A percentile compares a stretch with the other conserved stretches of the same genome.
phyloP scores from a whole-genome alignment of 2,329 filamentous ascomycete species.

The Ampelomyces quisqualis region DNA sequence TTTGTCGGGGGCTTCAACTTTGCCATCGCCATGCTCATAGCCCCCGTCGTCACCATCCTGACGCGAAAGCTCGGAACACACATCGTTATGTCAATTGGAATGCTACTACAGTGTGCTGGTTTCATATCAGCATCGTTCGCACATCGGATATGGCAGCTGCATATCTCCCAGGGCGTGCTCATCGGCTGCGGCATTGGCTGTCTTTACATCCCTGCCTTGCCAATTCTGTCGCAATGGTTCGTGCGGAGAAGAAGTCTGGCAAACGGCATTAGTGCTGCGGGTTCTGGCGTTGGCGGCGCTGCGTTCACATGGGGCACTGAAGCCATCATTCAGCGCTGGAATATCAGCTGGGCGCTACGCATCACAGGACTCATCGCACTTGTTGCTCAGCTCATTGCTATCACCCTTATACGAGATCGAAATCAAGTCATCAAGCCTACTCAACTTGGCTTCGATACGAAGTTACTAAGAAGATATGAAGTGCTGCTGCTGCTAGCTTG shows the following conservation, averaged over 20 bases:
- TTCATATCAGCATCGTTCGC: slow-evolving; percentile 45
- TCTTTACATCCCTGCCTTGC: slow-evolving; percentile 44
- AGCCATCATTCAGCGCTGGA: slow-evolving; percentile 42
- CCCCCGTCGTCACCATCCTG: slow-evolving; percentile 37
- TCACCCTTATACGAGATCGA: slow-evolving; percentile 35
- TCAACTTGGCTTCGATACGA: slow-evolving; percentile 39
- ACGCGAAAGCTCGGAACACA: slow-evolving; percentile 28
- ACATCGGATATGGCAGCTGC: slow-evolving; percentile 44
- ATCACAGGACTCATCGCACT: slow-evolving; percentile 41
- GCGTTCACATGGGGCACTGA: slow-evolving; percentile 34
- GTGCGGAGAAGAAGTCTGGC: slow-evolving; percentile 42
- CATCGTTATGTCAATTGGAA: slow-evolving; percentile 34
- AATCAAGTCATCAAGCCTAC: slow-evolving; percentile 38
- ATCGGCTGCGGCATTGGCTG: slow-evolving; percentile 47
- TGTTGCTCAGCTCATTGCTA: slow-evolving; percentile 32
- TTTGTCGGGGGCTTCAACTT: slow-evolving; percentile 47
- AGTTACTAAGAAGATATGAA: slow-evolving; percentile 40
- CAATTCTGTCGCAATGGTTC: slow-evolving; percentile 49
- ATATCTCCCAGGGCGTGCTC: slow-evolving; percentile 45
- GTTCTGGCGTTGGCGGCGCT: slow-evolving; percentile 46
- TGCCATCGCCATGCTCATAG: slow-evolving; percentile 37
- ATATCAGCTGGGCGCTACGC: slow-evolving; percentile 47
- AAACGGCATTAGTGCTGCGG: slow-evolving; percentile 45
- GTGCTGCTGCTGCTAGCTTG: slow-evolving; percentile 45
- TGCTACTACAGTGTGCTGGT: slow-evolving; percentile 37